phyloP scores from a whole-genome alignment of 2,329 filamentous ascomycete genomes.

The Penicillium sp. region DNA sequence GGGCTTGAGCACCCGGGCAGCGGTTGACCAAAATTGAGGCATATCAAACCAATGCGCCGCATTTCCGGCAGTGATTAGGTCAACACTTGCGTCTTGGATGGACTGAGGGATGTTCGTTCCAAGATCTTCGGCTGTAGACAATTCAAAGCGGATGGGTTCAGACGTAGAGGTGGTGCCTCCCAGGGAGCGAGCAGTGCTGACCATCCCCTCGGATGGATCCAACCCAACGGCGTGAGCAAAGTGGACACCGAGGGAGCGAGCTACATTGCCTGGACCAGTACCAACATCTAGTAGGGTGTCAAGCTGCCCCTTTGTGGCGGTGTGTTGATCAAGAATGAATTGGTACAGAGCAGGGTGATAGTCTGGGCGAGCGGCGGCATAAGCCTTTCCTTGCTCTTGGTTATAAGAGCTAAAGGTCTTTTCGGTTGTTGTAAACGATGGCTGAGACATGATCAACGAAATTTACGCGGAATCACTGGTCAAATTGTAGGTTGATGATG shows the following conservation, averaged over 20 bases:
- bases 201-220: constrained; percentile 62
- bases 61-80: constrained; percentile 58
- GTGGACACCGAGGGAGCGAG: constrained; percentile 51
- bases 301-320: constrained; percentile 53
- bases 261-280: constrained; percentile 61
- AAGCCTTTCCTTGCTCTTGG: constrained; percentile 34
- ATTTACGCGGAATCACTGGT: not conserved
- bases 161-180: constrained; percentile 40
- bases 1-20: constrained; percentile 56
- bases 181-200: constrained; percentile 52
- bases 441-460: constrained; percentile 11
- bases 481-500: not conserved
- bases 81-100: constrained; percentile 49
- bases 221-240: constrained; percentile 58
- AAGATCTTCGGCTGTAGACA: constrained; percentile 55
- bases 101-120: constrained; percentile 36
- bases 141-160: constrained; percentile 50
- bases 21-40: constrained; percentile 56
- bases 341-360: constrained; percentile 58
- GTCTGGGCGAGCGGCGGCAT: constrained; percentile 54
- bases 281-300: constrained; percentile 60
- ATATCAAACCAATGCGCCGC: constrained; percentile 67
- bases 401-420: constrained; percentile 32
- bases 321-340: constrained; percentile 55
- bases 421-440: constrained; percentile 22